phyloP scores from a whole-genome alignment of 169 alveolate species.

The Plasmodium gaboni region DNA sequence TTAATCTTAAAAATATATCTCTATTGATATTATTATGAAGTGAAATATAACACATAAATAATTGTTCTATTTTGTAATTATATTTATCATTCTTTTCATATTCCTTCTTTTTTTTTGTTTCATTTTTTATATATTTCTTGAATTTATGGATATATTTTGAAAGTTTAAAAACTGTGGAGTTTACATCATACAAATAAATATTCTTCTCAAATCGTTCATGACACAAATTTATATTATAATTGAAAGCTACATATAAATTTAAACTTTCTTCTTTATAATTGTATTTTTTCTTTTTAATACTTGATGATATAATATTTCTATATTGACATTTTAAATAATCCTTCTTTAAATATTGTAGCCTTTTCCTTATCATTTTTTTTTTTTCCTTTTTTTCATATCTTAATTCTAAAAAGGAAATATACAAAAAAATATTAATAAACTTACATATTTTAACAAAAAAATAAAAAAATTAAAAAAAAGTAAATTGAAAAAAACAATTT shows the following conservation, averaged over 20 bases:
- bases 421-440: too few species aligned
- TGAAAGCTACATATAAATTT: constrained; percentile 54
- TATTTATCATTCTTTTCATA: constrained; percentile 1
- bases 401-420: too few species aligned
- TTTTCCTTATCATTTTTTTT: constrained; percentile 29
- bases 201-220: constrained; percentile 57
- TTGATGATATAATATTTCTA: background rate
- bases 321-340: background rate
- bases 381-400: background rate
- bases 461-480: too few species aligned
- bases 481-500: too few species aligned
- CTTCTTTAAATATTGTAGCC: background rate
- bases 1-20: constrained; percentile 57
- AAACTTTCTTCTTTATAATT: constrained; percentile 22
- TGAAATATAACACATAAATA: constrained; percentile 62
- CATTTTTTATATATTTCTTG: constrained; percentile 8
- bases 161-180: constrained; percentile 42
- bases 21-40: constrained; percentile 34
- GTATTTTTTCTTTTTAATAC: constrained; percentile 13
- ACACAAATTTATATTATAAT: constrained; percentile 38
- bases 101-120: background rate
- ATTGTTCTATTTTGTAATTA: constrained; percentile 27
- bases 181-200: constrained; percentile 33
- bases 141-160: constrained; percentile 68
- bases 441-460: too few species aligned